Percentiles rank a stretch among this genome's conserved stretches.
phyloP scores from a whole-genome alignment of 768 basidiomycete species.

The Panaeolus cyanescens region DNA sequence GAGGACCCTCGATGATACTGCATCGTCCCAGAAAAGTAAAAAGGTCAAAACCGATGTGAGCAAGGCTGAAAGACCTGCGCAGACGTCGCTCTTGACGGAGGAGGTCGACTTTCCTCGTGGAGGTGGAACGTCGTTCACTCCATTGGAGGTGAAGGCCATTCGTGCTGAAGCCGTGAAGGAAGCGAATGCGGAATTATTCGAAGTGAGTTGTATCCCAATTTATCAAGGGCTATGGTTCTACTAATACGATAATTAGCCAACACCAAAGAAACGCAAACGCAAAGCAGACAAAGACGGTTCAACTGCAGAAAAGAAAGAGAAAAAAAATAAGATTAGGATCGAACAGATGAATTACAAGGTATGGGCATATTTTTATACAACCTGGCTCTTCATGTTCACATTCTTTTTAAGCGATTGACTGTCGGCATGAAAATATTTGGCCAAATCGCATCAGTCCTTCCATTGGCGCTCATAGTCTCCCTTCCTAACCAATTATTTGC shows the following conservation, averaged over 20 bases:
- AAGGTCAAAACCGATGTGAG: constrained; percentile 52
- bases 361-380: constrained; percentile 9
- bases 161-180: constrained; percentile 85
- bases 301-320: constrained; percentile 14
- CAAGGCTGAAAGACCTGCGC: constrained; percentile 20
- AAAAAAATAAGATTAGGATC: constrained; percentile 67
- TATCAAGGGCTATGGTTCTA: background rate
- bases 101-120: constrained; percentile 96
- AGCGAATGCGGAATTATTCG: constrained; percentile 78
- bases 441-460: constrained; percentile 85
- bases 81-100: constrained; percentile 43
- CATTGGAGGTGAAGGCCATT: constrained; percentile 84
- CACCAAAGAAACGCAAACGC: constrained; percentile 43
- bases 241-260: constrained; percentile 36
- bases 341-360: constrained; percentile 97
- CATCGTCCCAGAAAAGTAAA: constrained; percentile 54
- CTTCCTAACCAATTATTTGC: constrained; percentile 95
- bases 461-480: constrained; percentile 88
- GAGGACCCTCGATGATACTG: constrained; percentile 58
- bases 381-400: background rate
- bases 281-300: constrained; percentile 15
- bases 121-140: constrained; percentile 87
- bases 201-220: constrained; percentile 40
- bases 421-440: constrained; percentile 87
- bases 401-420: constrained; percentile 62